Conservation (phyloP, 257 asterid species). For the Echites panduratus region DNA sequence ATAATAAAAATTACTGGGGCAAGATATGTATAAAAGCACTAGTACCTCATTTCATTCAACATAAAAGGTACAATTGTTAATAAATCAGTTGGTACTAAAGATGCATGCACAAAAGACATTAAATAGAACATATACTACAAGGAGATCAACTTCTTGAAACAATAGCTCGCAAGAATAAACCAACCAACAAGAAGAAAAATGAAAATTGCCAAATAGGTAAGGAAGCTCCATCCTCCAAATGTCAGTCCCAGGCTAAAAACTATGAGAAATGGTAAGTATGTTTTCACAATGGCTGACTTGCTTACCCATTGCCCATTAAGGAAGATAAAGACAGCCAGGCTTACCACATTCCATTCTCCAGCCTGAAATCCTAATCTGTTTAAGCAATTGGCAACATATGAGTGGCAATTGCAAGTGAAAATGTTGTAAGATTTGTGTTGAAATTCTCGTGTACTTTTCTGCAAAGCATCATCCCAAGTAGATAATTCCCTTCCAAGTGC, state of each 20-base stretch:
- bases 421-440: conserved; percentile 88
- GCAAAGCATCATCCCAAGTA: conserved; percentile 74
- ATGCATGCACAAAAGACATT: not conserved
- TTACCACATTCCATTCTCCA: conserved; percentile 88
- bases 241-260: conserved; percentile 50
- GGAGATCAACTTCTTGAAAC: conserved; percentile 56
- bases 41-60: not conserved
- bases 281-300: conserved; percentile 43
- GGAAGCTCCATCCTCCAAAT: conserved; percentile 64
- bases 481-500: conserved; percentile 29
- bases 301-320: conserved; percentile 64
- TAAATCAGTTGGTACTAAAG: not conserved
- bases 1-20: too few species aligned
- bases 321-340: conserved; percentile 61
- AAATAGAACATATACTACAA: conserved; percentile 31
- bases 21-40: not conserved
- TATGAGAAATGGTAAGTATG: conserved; percentile 57
- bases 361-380: conserved; percentile 71
- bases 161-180: conserved; percentile 75
- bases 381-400: conserved; percentile 80
- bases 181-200: conserved; percentile 60
- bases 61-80: not conserved
- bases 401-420: conserved; percentile 94
- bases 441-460: conserved; percentile 71
- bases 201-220: conserved; percentile 46